Conservation (phyloP, 2,329 filamentous ascomycete species). For the Aspergillus niger region DNA sequence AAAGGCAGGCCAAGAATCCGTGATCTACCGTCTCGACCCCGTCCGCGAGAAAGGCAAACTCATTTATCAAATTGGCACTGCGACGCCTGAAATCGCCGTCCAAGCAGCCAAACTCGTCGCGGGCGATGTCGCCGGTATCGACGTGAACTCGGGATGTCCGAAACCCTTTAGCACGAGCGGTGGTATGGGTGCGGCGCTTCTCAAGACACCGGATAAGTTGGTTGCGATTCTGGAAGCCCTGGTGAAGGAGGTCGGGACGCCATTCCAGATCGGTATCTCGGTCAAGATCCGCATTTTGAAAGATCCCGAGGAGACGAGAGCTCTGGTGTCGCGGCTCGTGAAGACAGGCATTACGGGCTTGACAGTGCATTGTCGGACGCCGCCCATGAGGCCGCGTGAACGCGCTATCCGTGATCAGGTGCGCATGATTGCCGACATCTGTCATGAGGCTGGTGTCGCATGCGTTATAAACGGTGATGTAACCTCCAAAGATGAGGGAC, state of each 20-base stretch:
- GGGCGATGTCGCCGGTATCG: slow-evolving; percentile 85
- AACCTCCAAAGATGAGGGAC: slow-evolving; percentile 69
- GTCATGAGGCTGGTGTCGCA: slow-evolving; percentile 80
- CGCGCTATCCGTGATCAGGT: slow-evolving; percentile 83
- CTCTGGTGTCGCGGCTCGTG: slow-evolving; percentile 75
- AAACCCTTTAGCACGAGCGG: slow-evolving; percentile 93
- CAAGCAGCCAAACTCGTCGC: slow-evolving; percentile 82
- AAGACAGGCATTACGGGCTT: slow-evolving; percentile 88
- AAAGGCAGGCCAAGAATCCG: slow-evolving; percentile 55
- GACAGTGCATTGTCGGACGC: slow-evolving; percentile 93
- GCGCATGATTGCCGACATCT: slow-evolving; percentile 78
- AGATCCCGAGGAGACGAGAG: slow-evolving; percentile 72
- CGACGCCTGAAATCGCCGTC: slow-evolving; percentile 79
- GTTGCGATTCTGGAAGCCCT: slow-evolving; percentile 80
- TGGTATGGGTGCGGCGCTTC: slow-evolving; percentile 92
- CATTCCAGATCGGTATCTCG: slow-evolving; percentile 87
- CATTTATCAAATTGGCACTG: slow-evolving; percentile 91
- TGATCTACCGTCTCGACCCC: slow-evolving; percentile 85
- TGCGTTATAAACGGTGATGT: slow-evolving; percentile 98
- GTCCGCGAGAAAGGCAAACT: slow-evolving; percentile 71
- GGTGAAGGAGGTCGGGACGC: slow-evolving; percentile 73
- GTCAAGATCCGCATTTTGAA: slow-evolving; percentile 94
- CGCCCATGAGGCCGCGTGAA: slow-evolving; percentile 90
- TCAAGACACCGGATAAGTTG: slow-evolving; percentile 81
- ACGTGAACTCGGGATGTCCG: slow-evolving; percentile 97